A percentile compares a stretch with the other conserved stretches of the same genome.
phyloP scores from a whole-genome alignment of 164 flowering plant genomes.

The Pachysandra terminalis region DNA sequence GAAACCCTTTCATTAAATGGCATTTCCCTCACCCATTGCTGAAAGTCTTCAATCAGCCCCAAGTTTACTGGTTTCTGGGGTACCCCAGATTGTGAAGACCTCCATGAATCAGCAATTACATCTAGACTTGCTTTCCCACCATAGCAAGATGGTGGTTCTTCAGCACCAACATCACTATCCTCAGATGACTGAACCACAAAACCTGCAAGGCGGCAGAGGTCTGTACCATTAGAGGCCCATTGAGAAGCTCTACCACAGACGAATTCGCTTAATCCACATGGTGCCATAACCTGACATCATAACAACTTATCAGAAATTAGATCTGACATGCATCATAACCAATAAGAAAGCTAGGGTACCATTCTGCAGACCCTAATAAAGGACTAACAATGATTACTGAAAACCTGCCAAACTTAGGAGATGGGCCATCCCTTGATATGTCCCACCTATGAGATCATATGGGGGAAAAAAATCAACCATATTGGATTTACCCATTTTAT shows the following conservation, averaged over 20 bases:
- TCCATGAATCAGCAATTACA: constrained; percentile 74
- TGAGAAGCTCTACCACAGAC: constrained; percentile 90
- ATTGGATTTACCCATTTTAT: background rate
- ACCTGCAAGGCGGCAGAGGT: constrained; percentile 83
- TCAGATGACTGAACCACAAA: constrained; percentile 52
- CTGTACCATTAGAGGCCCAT: constrained; percentile 89
- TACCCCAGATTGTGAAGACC: constrained; percentile 30
- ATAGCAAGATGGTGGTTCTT: constrained; percentile 72
- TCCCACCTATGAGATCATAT: background rate
- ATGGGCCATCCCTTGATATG: constrained; percentile 5
- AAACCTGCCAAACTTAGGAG: constrained; percentile 5
- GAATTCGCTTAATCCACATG: constrained; percentile 80
- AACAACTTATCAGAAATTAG: constrained; percentile 57
- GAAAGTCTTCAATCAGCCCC: constrained; percentile 44
- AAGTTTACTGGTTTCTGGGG: constrained; percentile 23
- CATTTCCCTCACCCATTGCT: constrained; percentile 56
- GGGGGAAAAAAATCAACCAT: background rate
- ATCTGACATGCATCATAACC: constrained; percentile 9
- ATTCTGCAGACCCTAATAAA: background rate
- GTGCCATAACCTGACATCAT: constrained; percentile 68
- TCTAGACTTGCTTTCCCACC: constrained; percentile 89
- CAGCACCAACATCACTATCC: constrained; percentile 17
- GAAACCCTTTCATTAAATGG: constrained; percentile 63
- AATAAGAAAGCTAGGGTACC: background rate
- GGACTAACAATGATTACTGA: background rate